Evolutionary conservation across 2,329 filamentous ascomycete species (phyloP).

Genomic region (Nigrograna mackinnonii): DNA sequence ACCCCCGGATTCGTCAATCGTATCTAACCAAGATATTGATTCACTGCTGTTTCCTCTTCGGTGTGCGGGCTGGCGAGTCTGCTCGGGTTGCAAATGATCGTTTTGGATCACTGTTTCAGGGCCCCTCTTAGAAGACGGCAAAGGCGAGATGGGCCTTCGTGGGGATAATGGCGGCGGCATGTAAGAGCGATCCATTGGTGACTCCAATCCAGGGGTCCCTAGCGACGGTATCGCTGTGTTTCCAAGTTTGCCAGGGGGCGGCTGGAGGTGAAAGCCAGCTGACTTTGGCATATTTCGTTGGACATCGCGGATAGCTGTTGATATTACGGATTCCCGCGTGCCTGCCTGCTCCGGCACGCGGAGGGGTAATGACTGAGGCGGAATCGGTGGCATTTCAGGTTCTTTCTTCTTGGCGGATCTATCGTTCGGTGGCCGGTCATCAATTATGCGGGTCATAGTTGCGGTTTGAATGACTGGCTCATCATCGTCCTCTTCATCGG

Average conservation of each 20-base stretch:
- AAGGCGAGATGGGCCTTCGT: slow-evolving; percentile 57
- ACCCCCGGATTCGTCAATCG: slow-evolving; percentile 85
- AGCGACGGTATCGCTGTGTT: slow-evolving; percentile 12
- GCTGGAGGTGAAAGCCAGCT: slow-evolving; percentile 34
- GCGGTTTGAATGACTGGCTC: slow-evolving; percentile 56
- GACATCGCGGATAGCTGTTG: slow-evolving; percentile 46
- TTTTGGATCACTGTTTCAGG: slow-evolving; percentile 21
- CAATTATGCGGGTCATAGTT: slow-evolving; percentile 56
- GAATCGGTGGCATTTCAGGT: slow-evolving; percentile 22
- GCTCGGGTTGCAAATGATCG: slow-evolving; percentile 24
- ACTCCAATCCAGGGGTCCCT: slow-evolving; percentile 39
- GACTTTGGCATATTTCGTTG: slow-evolving; percentile 35
- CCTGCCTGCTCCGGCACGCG: slow-evolving; percentile 28
- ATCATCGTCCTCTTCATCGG: slow-evolving; percentile 45
- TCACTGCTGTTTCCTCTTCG: slow-evolving; percentile 70
- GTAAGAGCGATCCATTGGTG: slow-evolving; percentile 60
- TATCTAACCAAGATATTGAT: slow-evolving; percentile 91
- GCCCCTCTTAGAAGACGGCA: slow-evolving; percentile 21
- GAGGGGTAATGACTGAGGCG: slow-evolving; percentile 32
- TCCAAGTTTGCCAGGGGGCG: slow-evolving; percentile 33
- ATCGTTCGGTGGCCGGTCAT: slow-evolving; percentile 41
- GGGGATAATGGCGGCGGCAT: slow-evolving; percentile 75
- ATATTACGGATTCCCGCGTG: slow-evolving; percentile 43
- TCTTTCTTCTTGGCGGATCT: slow-evolving; percentile 15
- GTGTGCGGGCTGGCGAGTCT: slow-evolving; percentile 21